Base-by-base conservation (phyloP, 345 rosid genomes). In the Carallia brachiata region DNA sequence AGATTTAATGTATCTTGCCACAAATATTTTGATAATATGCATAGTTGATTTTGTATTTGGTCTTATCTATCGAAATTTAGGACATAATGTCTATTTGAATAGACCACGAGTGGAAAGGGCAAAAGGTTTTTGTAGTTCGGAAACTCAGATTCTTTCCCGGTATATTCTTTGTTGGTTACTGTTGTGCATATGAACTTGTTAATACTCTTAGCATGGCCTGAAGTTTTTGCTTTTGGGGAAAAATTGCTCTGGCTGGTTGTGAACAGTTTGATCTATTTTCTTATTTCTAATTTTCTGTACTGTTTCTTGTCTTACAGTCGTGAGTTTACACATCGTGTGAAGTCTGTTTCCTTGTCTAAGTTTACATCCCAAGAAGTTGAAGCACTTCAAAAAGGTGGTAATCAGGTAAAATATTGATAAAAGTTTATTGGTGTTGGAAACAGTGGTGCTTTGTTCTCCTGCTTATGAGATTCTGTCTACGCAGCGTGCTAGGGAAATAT, bases 281-380 rank as follows among this genome's bases (percentile, higher is more conserved):
- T 32, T 28, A 52, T 47, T 66, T 61, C 9, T 70, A 50, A 60
- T 3, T 67, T 36, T 66, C 53, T 27, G 15, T 71, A 9, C 56
- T 36, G 17, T 53, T 60, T 73, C 70, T 8, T 77, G 66, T 58
- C 36, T 8, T 70, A 67, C 90, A 95, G 99, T 79, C 99, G 99
- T 23, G 99, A 95, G 79, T 95, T 92, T 63, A 90, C 99, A 69
- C 98, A 92, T 72, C 98, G 99, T 9, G 98, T 95, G 71, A 95
- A 95, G 84, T 92, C 98, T 37, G 98, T 95, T 70, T 95, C 99
- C 37, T 92, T 95, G 98, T 85, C 99, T 6, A 95, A 88, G 79
- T 95, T 95, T 81, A 88, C 92, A 71, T 86, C 91, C 61, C 90
- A 92, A 82, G 98, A 95, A 84, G 99, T 95, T 75, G 97, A 92